Base-by-base conservation (phyloP, 163 green algal species). In the Scenedesmus sp. region DNA sequence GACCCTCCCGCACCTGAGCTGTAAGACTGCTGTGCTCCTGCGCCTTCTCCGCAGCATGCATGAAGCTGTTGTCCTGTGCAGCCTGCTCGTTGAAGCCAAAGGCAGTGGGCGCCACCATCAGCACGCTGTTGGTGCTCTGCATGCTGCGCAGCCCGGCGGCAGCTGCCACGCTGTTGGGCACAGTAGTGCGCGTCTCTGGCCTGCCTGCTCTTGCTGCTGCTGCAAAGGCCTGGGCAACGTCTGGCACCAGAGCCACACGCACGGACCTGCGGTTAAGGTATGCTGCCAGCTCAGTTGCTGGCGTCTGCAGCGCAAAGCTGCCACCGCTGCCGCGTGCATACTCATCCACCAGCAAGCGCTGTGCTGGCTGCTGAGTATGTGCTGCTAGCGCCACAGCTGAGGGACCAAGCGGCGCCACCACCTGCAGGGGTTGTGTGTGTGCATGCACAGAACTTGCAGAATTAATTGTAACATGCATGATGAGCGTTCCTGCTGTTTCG, bases 11-110 rank as follows among this genome's bases (percentile, higher is more conserved):
- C 84, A 89, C 86, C 87, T 90, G 26, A 3, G 87, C 68, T 7
- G 93, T 95, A 0, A 95, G 89, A 35, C 42, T 49, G 79, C 87
- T 91, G 9, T 24, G 65, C 91, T 95, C 83, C 7, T 91, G 89
- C 24, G 94, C 79, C 83, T 91, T 94, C 24, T 90, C 59, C 3
- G 93, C 93, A 0, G 73, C 92, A 92, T 98, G 94, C 98, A 99
- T 99, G 93, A 99, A 99, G 90, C 92, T 95, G 95, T 99, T 99
- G 96, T 99, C 98, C 93, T 97, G 92, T 35, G 92, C 95, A 43
- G 95, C 96, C 92, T 99, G 94, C 83, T 96, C 95, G 94, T 99
- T 99, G 95, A 98, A 99, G 37, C 94, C 96, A 95, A 99, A 99
- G 5, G 97, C 97, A 37, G 97, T 99, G 70, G 98, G 98, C 1